These are phyloP conservation scores for Apiospora marii DNA, from an alignment of 2,329 filamentous ascomycete genomes.

Conservation along the genomic window DNA sequence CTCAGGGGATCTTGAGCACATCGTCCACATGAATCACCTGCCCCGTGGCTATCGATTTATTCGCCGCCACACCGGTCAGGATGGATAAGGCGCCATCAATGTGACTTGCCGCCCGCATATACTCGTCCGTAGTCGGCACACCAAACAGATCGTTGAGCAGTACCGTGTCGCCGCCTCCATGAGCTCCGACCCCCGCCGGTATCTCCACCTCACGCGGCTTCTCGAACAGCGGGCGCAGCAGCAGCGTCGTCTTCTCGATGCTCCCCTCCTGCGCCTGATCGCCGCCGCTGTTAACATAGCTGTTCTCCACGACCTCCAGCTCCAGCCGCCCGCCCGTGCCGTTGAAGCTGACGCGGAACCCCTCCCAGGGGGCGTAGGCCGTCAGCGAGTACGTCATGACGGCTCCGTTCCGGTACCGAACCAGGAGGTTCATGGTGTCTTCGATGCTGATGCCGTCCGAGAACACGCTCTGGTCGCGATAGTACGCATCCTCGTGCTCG, in stretches of 20 bases:
- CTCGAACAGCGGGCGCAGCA: constrained; percentile 62
- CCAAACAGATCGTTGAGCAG: constrained; percentile 66
- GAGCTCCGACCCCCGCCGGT: constrained; percentile 59
- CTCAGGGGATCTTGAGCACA: constrained; percentile 44
- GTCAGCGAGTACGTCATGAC: constrained; percentile 66
- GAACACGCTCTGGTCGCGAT: constrained; percentile 69
- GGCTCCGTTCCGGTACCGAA: constrained; percentile 63
- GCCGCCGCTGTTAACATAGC: constrained; percentile 67
- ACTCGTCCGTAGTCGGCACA: constrained; percentile 57
- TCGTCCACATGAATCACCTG: constrained; percentile 65
- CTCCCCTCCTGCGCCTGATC: constrained; percentile 63
- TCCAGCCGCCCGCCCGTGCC: constrained; percentile 66
- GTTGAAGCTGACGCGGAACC: constrained; percentile 65
- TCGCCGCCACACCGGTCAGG: constrained; percentile 66
- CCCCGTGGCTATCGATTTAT: constrained; percentile 63
- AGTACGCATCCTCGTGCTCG: constrained; percentile 69
- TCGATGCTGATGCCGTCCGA: constrained; percentile 70
- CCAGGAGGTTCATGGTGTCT: constrained; percentile 68
- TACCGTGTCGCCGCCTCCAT: constrained; percentile 67
- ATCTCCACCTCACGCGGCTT: constrained; percentile 64
- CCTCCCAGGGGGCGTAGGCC: constrained; percentile 70
- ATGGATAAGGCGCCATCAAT: constrained; percentile 67
- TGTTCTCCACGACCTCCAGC: constrained; percentile 68
- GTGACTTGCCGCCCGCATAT: constrained; percentile 63
- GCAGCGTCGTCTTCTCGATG: constrained; percentile 56